phyloP scores from a whole-genome alignment of 179 eudicot genomes.

The Drosera spatulata region DNA sequence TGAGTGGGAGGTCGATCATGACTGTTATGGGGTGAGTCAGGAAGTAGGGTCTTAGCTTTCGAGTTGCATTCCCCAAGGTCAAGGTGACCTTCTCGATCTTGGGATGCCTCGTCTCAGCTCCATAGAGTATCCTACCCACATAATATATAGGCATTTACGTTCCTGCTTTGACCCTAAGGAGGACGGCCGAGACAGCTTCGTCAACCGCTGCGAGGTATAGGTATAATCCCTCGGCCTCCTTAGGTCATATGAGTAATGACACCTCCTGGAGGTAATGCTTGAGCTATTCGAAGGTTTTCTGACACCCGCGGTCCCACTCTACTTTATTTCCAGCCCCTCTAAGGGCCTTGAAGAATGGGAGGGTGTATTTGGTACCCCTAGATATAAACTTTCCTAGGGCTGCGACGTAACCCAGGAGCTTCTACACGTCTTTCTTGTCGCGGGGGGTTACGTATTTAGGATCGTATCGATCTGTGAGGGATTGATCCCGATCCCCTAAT shows the following conservation, averaged over 20 bases:
- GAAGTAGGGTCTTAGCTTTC: neutral
- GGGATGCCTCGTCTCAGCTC: neutral
- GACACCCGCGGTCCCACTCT: neutral
- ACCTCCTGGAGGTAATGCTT: neutral
- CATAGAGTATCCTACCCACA: neutral
- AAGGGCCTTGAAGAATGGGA: too few species aligned
- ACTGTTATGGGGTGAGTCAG: neutral
- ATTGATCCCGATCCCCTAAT: too few species aligned
- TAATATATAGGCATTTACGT: neutral
- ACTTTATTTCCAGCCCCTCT: too few species aligned
- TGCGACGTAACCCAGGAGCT: too few species aligned
- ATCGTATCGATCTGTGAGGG: too few species aligned
- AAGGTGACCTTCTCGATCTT: neutral
- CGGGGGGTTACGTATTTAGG: too few species aligned
- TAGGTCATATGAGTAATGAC: neutral
- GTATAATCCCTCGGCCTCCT: neutral
- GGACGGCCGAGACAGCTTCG: neutral
- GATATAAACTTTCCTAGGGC: too few species aligned
- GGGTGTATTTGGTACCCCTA: too few species aligned
- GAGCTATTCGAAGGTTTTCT: neutral
- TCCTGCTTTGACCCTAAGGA: neutral
- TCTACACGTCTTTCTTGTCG: too few species aligned
- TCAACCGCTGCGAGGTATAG: neutral
- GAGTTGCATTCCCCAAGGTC: neutral
- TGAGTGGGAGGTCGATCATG: conserved; percentile 2